Conservation (phyloP, 805 yeast genomes). For the Deakozyma indianensis region DNA sequence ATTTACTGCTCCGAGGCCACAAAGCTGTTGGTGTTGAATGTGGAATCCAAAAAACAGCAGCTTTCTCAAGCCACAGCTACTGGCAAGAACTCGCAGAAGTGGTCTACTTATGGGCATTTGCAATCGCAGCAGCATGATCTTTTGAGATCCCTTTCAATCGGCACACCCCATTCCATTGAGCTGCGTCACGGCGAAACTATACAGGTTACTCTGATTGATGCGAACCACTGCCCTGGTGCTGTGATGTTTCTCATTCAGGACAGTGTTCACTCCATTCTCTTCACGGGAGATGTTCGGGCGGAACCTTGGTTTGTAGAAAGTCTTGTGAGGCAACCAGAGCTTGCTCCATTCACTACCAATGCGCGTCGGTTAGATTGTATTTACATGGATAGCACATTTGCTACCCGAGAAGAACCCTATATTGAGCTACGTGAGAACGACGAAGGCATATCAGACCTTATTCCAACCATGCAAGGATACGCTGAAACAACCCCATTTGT, state of each 20-base stretch:
- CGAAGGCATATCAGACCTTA: conserved; percentile 26
- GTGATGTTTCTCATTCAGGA: conserved; percentile 36
- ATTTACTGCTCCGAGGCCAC: conserved; percentile 37
- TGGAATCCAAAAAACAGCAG: conserved; percentile 7
- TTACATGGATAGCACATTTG: conserved; percentile 43
- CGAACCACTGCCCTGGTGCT: conserved; percentile 50
- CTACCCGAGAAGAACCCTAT: conserved; percentile 34
- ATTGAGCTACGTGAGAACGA: conserved; percentile 29
- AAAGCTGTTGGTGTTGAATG: conserved; percentile 13
- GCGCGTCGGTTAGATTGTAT: conserved; percentile 26
- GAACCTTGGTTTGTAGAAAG: conserved; percentile 36
- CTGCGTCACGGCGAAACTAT: conserved; percentile 10
- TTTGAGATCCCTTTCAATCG: conserved; percentile 8
- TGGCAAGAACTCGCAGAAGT: not conserved
- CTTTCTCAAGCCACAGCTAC: no score
- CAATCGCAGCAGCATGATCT: not conserved
- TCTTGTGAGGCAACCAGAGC: conserved; percentile 24
- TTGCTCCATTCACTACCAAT: conserved; percentile 29
- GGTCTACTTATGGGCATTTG: not conserved
- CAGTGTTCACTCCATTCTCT: conserved; percentile 23
- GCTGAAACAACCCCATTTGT: conserved; percentile 29
- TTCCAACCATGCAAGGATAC: conserved; percentile 25
- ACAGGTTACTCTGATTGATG: conserved; percentile 29
- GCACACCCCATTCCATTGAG: conserved; percentile 8
- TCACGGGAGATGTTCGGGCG: conserved; percentile 46